These are phyloP conservation scores for Diaporthe nobilis DNA, from an alignment of 2,329 filamentous ascomycete genomes.

Conservation along the genomic window DNA sequence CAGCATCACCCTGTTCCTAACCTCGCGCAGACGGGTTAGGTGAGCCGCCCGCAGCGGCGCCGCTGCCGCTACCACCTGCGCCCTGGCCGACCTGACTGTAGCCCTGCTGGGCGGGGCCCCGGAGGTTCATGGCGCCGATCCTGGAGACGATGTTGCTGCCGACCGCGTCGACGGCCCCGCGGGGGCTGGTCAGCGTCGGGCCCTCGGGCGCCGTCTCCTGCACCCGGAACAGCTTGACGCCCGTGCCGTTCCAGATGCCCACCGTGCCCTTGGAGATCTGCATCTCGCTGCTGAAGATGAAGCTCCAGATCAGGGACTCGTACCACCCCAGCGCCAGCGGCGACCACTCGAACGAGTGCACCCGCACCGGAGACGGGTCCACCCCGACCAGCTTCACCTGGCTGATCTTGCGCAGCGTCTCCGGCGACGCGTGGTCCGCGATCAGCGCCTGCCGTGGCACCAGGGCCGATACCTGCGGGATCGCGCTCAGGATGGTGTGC, in stretches of 20 bases:
- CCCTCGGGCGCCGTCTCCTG: conserved; percentile 86
- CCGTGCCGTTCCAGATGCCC: conserved; percentile 94
- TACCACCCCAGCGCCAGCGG: conserved; percentile 94
- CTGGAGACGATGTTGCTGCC: conserved; percentile 90
- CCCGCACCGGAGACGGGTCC: conserved; percentile 80
- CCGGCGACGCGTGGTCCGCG: conserved; percentile 59
- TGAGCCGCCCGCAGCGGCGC: not conserved
- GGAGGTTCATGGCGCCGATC: conserved; percentile 84
- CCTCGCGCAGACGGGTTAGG: conserved; percentile 17
- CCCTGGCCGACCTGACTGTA: conserved; percentile 19
- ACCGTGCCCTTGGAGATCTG: conserved; percentile 87
- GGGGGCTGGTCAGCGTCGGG: conserved; percentile 85
- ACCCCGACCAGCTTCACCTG: conserved; percentile 77
- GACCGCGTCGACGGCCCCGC: conserved; percentile 93
- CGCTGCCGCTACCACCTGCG: not conserved
- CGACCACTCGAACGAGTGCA: conserved; percentile 96
- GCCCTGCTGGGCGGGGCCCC: conserved; percentile 55
- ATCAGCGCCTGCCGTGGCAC: conserved; percentile 66
- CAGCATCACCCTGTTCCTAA: not conserved
- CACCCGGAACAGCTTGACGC: conserved; percentile 89
- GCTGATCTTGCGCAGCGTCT: conserved; percentile 68
- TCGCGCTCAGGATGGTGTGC: conserved; percentile 85
- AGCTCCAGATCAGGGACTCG: conserved; percentile 92
- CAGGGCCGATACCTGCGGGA: conserved; percentile 74
- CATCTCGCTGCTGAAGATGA: conserved; percentile 93